These are phyloP conservation scores for Globisporangium camurandrum DNA, from an alignment of 352 stramenopile genomes.

Conservation along the genomic window DNA sequence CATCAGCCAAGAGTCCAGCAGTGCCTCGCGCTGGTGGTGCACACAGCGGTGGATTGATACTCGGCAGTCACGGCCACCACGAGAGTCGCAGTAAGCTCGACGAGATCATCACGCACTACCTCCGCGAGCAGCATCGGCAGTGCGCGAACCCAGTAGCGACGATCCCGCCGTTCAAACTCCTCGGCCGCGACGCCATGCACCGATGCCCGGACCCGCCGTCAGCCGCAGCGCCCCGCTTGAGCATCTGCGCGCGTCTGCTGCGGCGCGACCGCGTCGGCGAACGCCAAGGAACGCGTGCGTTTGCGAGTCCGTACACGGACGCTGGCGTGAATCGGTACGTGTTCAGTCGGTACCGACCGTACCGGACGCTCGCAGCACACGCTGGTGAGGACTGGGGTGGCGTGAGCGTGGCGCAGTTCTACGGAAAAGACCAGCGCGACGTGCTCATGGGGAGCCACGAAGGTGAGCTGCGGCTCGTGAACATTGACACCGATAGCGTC, in stretches of 20 bases:
- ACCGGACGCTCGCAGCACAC: slow-evolving; percentile 50
- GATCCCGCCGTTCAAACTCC: slow-evolving; percentile 77
- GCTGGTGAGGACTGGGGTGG: slow-evolving; percentile 46
- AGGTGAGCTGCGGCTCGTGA: slow-evolving; percentile 45
- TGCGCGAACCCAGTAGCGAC: slow-evolving; percentile 83
- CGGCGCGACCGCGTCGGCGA: slow-evolving; percentile 43
- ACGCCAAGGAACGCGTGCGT: slow-evolving; percentile 28
- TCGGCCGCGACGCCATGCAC: slow-evolving; percentile 47
- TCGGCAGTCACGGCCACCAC: background rate
- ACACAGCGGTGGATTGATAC: slow-evolving; percentile 1
- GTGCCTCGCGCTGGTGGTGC: background rate
- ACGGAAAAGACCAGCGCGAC: slow-evolving; percentile 48
- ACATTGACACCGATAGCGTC: slow-evolving; percentile 55
- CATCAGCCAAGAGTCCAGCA: slow-evolving; percentile 1
- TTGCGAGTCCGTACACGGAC: slow-evolving; percentile 50
- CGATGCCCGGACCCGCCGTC: slow-evolving; percentile 63
- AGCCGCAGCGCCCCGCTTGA: slow-evolving; percentile 37
- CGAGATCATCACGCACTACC: slow-evolving; percentile 82
- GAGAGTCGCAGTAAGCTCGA: slow-evolving; percentile 64
- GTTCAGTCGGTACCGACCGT: slow-evolving; percentile 69
- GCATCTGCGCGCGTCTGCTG: slow-evolving; percentile 55
- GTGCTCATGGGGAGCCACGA: slow-evolving; percentile 74
- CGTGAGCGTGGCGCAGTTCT: slow-evolving; percentile 58
- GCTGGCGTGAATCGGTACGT: slow-evolving; percentile 70
- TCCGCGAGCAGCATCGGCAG: slow-evolving; percentile 84